Percentiles rank a stretch among this genome's conserved stretches.
Evolutionary conservation across 1,139 yeast species (phyloP).

Genomic region (Casaregolazyma lundiana): DNA sequence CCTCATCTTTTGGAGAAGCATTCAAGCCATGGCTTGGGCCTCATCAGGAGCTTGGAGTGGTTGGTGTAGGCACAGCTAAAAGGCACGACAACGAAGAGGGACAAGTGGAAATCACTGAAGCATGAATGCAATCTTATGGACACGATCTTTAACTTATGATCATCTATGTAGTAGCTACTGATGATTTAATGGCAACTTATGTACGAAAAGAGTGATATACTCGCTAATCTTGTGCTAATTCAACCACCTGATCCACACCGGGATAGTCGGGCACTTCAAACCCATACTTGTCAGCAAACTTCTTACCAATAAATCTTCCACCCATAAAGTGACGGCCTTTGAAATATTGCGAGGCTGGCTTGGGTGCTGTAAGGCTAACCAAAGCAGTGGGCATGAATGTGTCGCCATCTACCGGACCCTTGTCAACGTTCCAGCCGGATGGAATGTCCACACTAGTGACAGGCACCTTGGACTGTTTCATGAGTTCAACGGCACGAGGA

Average conservation of each 20-base stretch:
- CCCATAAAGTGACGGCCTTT: constrained; percentile 69
- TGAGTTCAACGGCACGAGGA: constrained; percentile 48
- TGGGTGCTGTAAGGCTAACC: constrained; percentile 89
- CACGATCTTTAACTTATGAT: background rate
- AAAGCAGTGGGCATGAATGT: constrained; percentile 54
- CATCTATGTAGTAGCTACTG: background rate
- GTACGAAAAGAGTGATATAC: background rate
- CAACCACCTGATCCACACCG: constrained; percentile 48
- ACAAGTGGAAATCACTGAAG: background rate
- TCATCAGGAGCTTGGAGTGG: constrained; percentile 37
- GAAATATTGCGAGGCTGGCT: constrained; percentile 67
- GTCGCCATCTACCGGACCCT: constrained; percentile 56
- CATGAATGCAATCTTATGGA: too few species aligned
- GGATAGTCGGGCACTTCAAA: constrained; percentile 56
- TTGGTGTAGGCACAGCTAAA: constrained; percentile 41
- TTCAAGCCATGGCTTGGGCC: constrained; percentile 44
- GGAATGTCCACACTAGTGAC: constrained; percentile 87
- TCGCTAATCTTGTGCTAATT: constrained; percentile 13
- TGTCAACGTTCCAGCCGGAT: constrained; percentile 94
- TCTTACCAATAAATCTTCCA: constrained; percentile 70
- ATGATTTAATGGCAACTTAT: constrained; percentile 3
- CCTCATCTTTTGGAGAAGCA: constrained; percentile 36
- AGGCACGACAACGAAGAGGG: constrained; percentile 13
- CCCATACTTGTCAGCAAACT: constrained; percentile 67
- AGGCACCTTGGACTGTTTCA: constrained; percentile 45